phyloP scores from a whole-genome alignment of 78 protist species.

The Trichosphaerium sp. region DNA sequence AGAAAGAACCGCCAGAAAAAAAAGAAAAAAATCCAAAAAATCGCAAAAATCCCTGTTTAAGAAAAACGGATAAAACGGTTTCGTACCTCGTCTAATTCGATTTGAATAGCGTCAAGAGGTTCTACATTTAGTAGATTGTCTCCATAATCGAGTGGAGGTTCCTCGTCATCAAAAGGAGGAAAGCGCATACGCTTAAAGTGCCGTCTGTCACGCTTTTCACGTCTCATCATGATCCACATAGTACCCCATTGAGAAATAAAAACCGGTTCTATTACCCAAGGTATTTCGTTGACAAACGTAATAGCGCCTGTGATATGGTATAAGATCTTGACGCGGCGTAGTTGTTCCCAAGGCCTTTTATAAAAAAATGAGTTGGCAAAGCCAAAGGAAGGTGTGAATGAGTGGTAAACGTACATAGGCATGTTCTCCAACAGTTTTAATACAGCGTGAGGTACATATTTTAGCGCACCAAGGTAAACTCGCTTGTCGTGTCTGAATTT shows the following conservation, averaged over 20 bases:
- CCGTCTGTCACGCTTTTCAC: conserved; percentile 96
- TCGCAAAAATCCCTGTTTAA: too few species aligned
- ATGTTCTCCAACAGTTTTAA: conserved; percentile 97
- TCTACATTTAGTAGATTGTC: conserved; percentile 93
- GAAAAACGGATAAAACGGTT: too few species aligned
- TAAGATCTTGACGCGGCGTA: conserved; percentile 79
- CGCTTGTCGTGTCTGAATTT: conserved; percentile 94
- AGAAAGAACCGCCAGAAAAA: background rate
- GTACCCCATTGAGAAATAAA: conserved; percentile 98
- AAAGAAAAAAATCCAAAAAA: background rate
- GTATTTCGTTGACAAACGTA: conserved; percentile 97
- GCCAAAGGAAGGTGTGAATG: background rate
- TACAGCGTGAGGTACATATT: conserved; percentile 96
- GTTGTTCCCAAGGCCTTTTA: conserved; percentile 55
- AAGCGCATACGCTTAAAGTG: conserved; percentile 97
- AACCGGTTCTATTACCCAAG: conserved; percentile 96
- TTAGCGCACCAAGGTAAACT: conserved; percentile 97
- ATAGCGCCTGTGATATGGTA: conserved; percentile 98
- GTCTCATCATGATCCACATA: conserved; percentile 98
- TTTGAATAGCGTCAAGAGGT: conserved; percentile 86
- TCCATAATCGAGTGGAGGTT: conserved; percentile 98
- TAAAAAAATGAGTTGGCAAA: background rate
- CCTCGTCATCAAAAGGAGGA: conserved; percentile 96
- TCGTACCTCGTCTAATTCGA: conserved; percentile 81
- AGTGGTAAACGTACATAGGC: conserved; percentile 79